phyloP scores from a whole-genome alignment of 768 basidiomycete species.

The Phallus indusiatus region DNA sequence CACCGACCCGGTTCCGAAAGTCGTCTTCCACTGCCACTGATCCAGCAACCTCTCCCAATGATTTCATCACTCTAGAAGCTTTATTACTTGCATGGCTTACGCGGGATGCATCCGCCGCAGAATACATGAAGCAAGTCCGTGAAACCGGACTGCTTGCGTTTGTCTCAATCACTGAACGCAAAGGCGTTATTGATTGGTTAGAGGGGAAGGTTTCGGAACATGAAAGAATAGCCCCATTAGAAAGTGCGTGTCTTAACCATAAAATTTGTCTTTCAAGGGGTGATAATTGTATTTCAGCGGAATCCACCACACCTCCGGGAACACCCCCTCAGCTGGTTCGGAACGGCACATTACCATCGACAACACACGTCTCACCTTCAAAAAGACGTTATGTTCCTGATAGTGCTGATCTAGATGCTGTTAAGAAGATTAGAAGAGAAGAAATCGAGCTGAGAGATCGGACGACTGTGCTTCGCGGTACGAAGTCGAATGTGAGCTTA shows the following conservation, averaged over 20 bases:
- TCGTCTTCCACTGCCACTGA: slow-evolving; percentile 38
- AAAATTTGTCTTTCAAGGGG: slow-evolving; percentile 9
- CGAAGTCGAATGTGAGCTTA: slow-evolving; percentile 66
- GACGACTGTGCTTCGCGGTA: slow-evolving; percentile 74
- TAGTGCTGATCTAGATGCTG: slow-evolving; percentile 66
- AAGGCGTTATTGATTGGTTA: slow-evolving; percentile 79
- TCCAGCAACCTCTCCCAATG: slow-evolving; percentile 29
- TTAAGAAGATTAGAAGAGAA: slow-evolving; percentile 71
- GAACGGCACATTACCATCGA: slow-evolving; percentile 9
- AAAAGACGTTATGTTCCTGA: slow-evolving; percentile 80
- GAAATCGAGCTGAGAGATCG: slow-evolving; percentile 79
- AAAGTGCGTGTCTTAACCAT: slow-evolving; percentile 25
- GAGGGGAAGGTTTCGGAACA: slow-evolving; percentile 46
- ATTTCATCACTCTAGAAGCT: slow-evolving; percentile 73
- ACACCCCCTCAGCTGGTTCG: slow-evolving; percentile 24
- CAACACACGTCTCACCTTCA: slow-evolving; percentile 23
- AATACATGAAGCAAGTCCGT: slow-evolving; percentile 82
- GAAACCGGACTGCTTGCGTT: slow-evolving; percentile 63
- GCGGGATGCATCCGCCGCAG: slow-evolving; percentile 62
- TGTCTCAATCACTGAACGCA: slow-evolving; percentile 83
- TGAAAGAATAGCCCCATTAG: slow-evolving; percentile 40
- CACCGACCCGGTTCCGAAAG: slow-evolving; percentile 70
- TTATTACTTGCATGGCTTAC: slow-evolving; percentile 80
- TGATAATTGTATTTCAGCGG: slow-evolving; percentile 22
- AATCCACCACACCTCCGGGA: slow-evolving; percentile 55